Conservation (phyloP, 176 grass and related monocot species). For the Coix lacrymajobi region DNA sequence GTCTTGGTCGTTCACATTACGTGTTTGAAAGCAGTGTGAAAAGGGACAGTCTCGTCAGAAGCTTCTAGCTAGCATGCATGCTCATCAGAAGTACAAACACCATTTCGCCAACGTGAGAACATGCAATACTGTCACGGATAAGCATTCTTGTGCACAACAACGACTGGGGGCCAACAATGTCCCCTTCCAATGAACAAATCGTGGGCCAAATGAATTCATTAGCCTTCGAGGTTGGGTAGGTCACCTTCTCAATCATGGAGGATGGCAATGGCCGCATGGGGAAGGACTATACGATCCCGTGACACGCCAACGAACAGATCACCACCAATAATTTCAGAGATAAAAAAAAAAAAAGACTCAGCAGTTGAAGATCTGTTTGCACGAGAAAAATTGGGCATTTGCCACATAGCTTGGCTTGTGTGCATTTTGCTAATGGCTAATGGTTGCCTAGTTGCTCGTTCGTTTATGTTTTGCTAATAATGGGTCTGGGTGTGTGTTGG, state of each 20-base stretch:
- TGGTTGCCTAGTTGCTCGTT: background rate
- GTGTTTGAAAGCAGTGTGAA: background rate
- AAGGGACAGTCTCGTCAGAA: background rate
- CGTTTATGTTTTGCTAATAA: background rate
- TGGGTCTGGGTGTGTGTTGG: background rate
- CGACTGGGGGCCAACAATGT: background rate
- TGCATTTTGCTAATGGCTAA: background rate
- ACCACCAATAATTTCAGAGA: background rate
- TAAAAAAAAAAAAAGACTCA: background rate
- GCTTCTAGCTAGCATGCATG: background rate
- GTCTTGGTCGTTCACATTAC: slow-evolving; percentile 5
- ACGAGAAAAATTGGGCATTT: background rate
- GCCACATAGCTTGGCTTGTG: background rate
- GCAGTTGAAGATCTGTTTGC: background rate
- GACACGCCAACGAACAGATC: background rate
- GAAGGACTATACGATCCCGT: background rate
- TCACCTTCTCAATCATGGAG: slow-evolving; percentile 2
- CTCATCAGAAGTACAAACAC: background rate
- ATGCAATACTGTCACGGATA: background rate
- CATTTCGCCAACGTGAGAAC: slow-evolving; percentile 1
- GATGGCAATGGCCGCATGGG: background rate
- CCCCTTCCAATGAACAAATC: too few relatives aligned
- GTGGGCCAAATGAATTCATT: background rate
- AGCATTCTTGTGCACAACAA: too few relatives aligned
- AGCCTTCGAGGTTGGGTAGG: background rate